Evolutionary conservation across 805 yeast species (phyloP), one percentile per base, ranked within the genome.

Genomic region (Tetrapisispora taiwanensis): DNA sequence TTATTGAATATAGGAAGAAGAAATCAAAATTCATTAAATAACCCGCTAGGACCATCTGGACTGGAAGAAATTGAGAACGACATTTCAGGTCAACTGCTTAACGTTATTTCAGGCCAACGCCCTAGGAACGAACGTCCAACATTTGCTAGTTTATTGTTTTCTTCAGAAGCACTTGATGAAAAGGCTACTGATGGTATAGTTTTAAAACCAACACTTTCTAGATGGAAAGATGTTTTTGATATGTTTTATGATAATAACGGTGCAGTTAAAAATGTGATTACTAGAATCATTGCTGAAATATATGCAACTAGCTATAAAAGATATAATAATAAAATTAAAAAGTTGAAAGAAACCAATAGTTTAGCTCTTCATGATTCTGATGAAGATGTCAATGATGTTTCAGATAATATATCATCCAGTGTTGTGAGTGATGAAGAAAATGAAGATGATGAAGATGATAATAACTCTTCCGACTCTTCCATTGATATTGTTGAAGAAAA

Each of bases 191-290:
- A 56, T 39, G 66, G 66, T 1, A 55, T 61, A 15, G 49, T 59
- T 19, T 35, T 59, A 42, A 57, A 62, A 46, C 73, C 84, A 0
- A 79, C 92, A 0, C 61, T 67, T 13, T 80, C 78, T 41, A 71
- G 95, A 51, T 86, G 95, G 92, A 63, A 64, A 32, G 84, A 81
- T 36, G 70, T 75, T 7, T 64, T 73, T 31, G 65, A 70, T 15
- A 66, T 77, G 63, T 75, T 76, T 48, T 72, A 72, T 50, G 72
- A 69, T n/a, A 70, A 67, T 27, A 58, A 57, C 27, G 61, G 60
- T 13, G 65, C 66, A 36, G 55, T 62, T 3, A 46, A 52, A 32
- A 59, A 75, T 44, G 58, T 70, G 24, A 50, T 71, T 15, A 70
- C 73, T 6, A 49, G 60, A 1, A 68, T 80, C 26, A 57, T 78